Percentiles rank a stretch among this genome's conserved stretches.
Evolutionary conservation across 208 protist species (phyloP).

Genomic region (Naegleria lovaniensis): DNA sequence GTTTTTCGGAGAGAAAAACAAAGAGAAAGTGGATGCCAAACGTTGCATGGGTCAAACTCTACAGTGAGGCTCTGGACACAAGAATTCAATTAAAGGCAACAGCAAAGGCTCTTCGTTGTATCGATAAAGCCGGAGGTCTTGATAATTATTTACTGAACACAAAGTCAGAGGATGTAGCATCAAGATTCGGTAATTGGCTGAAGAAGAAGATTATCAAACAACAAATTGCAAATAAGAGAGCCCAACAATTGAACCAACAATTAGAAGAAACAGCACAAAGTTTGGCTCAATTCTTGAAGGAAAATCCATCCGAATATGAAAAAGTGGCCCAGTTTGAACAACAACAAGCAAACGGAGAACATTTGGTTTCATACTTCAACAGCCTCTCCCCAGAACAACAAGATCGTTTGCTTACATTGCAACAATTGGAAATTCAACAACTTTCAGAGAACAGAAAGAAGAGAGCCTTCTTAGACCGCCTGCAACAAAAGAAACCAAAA

Average conservation of each 20-base stretch:
- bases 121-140: not conserved
- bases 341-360: not conserved
- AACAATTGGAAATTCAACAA: not conserved
- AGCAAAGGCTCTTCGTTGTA: not conserved
- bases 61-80: constrained; percentile 12
- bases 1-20: constrained; percentile 22
- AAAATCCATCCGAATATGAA: not conserved
- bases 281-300: not conserved
- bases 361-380: not conserved
- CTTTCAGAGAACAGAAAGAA: not conserved
- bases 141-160: constrained; percentile 6
- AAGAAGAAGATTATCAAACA: not conserved
- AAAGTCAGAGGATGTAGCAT: not conserved
- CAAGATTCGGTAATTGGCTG: not conserved
- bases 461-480: not conserved
- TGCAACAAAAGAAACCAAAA: not conserved
- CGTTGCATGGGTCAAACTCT: not conserved
- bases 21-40: not conserved
- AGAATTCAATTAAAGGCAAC: constrained; percentile 20
- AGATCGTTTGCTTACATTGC: not conserved
- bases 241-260: not conserved
- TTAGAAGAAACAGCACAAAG: not conserved
- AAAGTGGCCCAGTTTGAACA: not conserved
- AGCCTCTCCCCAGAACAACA: not conserved
- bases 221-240: not conserved